Conservation (phyloP, 2,329 filamentous ascomycete species). For the Penicillium decumbens region DNA sequence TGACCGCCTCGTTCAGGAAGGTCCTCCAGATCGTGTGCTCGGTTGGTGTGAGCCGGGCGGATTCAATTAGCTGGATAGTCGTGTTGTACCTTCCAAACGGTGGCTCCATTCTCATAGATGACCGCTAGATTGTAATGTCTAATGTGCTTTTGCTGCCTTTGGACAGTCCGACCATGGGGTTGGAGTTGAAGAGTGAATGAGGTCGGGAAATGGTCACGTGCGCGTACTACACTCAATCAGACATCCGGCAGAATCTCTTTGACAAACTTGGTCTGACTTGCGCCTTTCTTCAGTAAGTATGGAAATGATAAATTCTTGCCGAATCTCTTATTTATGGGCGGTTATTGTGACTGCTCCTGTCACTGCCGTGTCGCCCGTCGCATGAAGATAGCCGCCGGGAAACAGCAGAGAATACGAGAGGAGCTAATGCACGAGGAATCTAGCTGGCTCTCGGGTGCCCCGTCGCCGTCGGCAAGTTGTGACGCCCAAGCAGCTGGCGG, state of each 20-base stretch:
- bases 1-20: too few species aligned
- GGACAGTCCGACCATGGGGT: background rate
- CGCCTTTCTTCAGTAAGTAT: too few species aligned
- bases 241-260: background rate
- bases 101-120: background rate
- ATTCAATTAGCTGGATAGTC: slow-evolving; percentile 4
- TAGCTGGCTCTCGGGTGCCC: background rate
- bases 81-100: background rate
- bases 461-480: too few species aligned
- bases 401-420: background rate
- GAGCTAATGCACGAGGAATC: background rate
- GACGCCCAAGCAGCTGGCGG: too few species aligned
- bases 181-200: background rate
- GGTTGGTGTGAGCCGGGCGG: slow-evolving; percentile 1
- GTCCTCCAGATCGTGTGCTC: background rate
- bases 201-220: background rate
- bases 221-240: background rate
- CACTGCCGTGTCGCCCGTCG: too few species aligned
- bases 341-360: too few species aligned
- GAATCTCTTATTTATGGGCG: too few species aligned
- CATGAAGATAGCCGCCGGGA: background rate
- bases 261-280: background rate
- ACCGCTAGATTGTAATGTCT: background rate
- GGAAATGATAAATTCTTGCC: too few species aligned
- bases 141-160: background rate